Evolutionary conservation across 768 basidiomycete genomes (phyloP).

Genomic region (Pisolithus tinctorius): DNA sequence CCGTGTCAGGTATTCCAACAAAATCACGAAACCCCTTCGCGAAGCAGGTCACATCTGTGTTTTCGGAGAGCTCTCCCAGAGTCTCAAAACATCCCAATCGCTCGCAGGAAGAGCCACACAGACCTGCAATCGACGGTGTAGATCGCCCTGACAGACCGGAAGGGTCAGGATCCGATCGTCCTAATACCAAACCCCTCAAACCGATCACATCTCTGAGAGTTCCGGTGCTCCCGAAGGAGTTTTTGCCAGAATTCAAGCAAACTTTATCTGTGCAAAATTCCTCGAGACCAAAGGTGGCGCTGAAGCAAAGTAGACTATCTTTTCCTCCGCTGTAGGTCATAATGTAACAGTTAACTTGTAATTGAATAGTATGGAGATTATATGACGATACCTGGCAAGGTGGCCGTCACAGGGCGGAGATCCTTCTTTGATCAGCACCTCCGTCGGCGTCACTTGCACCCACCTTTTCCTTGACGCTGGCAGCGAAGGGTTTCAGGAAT

Average conservation of each 20-base stretch:
- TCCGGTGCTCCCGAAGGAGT: slow-evolving; percentile 22
- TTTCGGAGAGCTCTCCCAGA: slow-evolving; percentile 7
- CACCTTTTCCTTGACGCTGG: too few relatives aligned
- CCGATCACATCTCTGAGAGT: slow-evolving; percentile 25
- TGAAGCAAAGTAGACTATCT: slow-evolving; percentile 17
- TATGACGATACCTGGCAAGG: too few relatives aligned
- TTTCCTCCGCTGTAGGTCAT: neutral
- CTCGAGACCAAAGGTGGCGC: slow-evolving; percentile 1
- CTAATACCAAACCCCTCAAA: slow-evolving; percentile 14
- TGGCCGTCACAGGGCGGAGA: too few relatives aligned
- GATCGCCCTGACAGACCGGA: neutral
- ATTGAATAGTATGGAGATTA: too few relatives aligned
- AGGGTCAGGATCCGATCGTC: neutral
- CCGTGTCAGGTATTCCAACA: neutral
- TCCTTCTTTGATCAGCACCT: too few relatives aligned
- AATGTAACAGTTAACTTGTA: neutral
- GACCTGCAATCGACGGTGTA: neutral
- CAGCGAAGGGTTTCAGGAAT: too few relatives aligned
- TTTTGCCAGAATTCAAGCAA: slow-evolving; percentile 4
- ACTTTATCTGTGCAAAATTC: neutral
- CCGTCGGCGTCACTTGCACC: too few relatives aligned
- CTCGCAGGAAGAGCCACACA: neutral
- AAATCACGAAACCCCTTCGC: slow-evolving; percentile 19
- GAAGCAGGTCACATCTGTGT: slow-evolving; percentile 11
- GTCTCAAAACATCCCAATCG: neutral